A percentile compares a stretch with the other conserved stretches of the same genome.
These are phyloP conservation scores for Rosa lucieae DNA, from an alignment of 306 rosid species.

Conservation along the genomic window DNA sequence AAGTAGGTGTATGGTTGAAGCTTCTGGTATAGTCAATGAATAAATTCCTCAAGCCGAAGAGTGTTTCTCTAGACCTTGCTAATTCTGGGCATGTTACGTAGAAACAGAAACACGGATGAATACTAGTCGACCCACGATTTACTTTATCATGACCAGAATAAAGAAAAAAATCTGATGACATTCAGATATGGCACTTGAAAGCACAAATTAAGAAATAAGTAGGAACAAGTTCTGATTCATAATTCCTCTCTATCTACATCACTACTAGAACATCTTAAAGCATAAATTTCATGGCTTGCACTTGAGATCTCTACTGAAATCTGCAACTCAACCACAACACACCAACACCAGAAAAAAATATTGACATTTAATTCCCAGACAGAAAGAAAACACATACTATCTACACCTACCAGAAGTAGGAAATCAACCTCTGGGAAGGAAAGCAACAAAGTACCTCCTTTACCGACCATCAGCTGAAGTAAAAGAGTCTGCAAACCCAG, in stretches of 20 bases:
- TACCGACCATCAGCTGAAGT: slow-evolving; percentile 95
- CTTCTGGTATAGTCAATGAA: neutral
- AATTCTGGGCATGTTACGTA: neutral
- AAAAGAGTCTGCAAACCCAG: slow-evolving; percentile 93
- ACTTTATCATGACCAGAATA: neutral
- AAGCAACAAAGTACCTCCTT: slow-evolving; percentile 41
- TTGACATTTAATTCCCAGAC: slow-evolving; percentile 36
- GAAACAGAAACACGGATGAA: neutral
- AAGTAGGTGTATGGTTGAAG: neutral
- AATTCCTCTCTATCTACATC: slow-evolving; percentile 54
- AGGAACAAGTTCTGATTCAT: slow-evolving; percentile 39
- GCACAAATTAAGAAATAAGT: slow-evolving; percentile 32
- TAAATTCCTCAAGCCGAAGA: neutral
- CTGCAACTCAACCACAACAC: slow-evolving; percentile 35
- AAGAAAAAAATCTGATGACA: neutral
- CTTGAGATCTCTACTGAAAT: slow-evolving; percentile 44
- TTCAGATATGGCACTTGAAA: neutral
- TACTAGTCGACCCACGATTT: neutral
- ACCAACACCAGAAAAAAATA: slow-evolving; percentile 24
- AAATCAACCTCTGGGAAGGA: slow-evolving; percentile 6
- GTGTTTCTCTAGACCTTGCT: neutral
- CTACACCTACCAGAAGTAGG: slow-evolving; percentile 47
- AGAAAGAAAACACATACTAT: slow-evolving; percentile 42
- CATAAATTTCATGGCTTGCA: slow-evolving; percentile 42
- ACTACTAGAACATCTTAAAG: slow-evolving; percentile 33